Evolutionary conservation across 176 grass and related monocot genomes (phyloP), one percentile per base, ranked within the genome.

Genomic region (Miscanthus lutarioriparius): DNA sequence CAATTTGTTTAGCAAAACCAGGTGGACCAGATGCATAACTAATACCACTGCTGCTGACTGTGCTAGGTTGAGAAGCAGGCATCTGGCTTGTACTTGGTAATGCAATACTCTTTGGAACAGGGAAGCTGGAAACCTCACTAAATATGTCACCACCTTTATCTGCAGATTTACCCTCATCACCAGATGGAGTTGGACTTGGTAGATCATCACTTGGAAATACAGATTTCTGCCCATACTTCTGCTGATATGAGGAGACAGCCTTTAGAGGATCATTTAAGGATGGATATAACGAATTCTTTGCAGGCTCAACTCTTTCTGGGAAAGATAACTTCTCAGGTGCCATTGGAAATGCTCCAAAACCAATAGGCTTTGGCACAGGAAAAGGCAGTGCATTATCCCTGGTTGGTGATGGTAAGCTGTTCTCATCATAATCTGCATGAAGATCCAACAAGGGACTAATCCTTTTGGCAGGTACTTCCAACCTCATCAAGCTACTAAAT

Each of bases 351-450:
- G 83, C 49, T 74, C 79, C 87, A 87, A 84, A 90, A 56, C 89
- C 91, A 39, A 96, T 72, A 23, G 91, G 84, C 38, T 92, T 96
- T 72, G 90, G 88, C 75, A 94, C 64, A 86, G 84, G 67, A 71
- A 96, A 87, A 83, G 91, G 58, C 65, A 70, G 79, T 64, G 82
- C 20, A 77, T 82, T 91, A 71, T 89, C 91, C 25, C 93, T 72
- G 25, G 93, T 99, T 63, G 93, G 96, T 3, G 96, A 99, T 28
- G 96, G 96, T 22, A 99, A 89, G 88, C 91, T 99, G 75, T 88
- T 93, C 88, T 94, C 96, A 44, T 94, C 93, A 84, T 99, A 96
- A 84, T 94, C 96, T 44, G 91, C 91, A 86, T 99, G 96, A 86
- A 96, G 93, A 86, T 99, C 91, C 81, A 99, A 80, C 84, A 96